Base-by-base conservation (phyloP, 176 grass and related monocot genomes). In the Rhynchospora pubera region DNA sequence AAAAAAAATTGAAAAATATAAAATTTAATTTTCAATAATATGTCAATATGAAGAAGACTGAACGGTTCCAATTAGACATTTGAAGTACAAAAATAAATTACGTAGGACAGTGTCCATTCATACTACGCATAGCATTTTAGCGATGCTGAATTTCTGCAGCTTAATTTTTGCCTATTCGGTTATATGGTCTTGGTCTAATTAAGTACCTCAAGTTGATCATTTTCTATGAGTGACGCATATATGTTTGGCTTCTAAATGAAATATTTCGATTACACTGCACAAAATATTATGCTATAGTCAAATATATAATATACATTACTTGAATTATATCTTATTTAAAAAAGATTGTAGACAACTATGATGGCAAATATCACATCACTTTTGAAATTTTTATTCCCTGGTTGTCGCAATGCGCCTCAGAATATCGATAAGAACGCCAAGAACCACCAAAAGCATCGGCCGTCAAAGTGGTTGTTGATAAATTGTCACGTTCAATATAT, bases 361-460 rank as follows among this genome's bases (percentile, higher is more conserved):
- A 80, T 80, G 57, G 24, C 56, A 46, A 57, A 80, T 61, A 53
- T 47, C 34, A 81, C 79, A 65, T 47, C 39, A 81, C 43, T 79
- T 79, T 57, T 30, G 19, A 42, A 18, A 60, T 60, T 9, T 42
- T 9, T 39, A 59, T 61, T 12, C 15, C 15, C 28, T 60, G 23
- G n/a, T 79, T 65, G 39, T 65, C 43, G 21, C n/a, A 24, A 81
- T 65, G 43, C 9, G n/a, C 52, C 39, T 59, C 23, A 79, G 65
- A 61, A 50, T 45, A 64, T 64, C 5, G 42, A 81, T 51, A 81
- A 64, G 58, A 46, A 81, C 28, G 39, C 15, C 58, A 46, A 32
- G 52, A 79, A 34, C 18, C 9, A 79, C 28, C 26, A 22, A 64
- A 64, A 51, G 47, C 47, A 50, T 34, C 5, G 21, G 7, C 19